These are phyloP conservation scores for Clausena lansium DNA, from an alignment of 345 rosid species.

Conservation along the genomic window DNA sequence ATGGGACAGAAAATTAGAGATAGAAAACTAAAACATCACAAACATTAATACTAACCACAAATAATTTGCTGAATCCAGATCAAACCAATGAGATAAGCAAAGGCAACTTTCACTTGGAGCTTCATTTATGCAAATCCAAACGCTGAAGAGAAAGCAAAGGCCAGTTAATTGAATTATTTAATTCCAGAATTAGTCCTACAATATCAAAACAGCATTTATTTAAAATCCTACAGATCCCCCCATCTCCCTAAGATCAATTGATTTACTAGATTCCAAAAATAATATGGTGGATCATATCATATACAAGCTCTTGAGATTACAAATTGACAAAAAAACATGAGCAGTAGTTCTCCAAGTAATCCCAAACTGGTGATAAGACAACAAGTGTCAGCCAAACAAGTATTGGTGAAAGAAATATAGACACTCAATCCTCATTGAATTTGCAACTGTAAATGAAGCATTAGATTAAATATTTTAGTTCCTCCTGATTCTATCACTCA, in stretches of 20 bases:
- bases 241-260: slow-evolving; percentile 5
- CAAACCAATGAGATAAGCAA: slow-evolving; percentile 44
- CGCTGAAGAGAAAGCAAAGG: slow-evolving; percentile 22
- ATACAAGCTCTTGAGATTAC: slow-evolving; percentile 3
- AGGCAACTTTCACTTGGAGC: slow-evolving; percentile 40
- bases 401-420: neutral
- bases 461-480: neutral
- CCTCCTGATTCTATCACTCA: neutral
- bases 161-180: slow-evolving; percentile 15
- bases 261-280: slow-evolving; percentile 10
- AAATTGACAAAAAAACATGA: slow-evolving; percentile 7
- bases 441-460: neutral
- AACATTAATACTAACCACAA: slow-evolving; percentile 57
- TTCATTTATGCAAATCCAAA: slow-evolving; percentile 45
- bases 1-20: neutral
- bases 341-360: neutral
- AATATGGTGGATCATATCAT: neutral
- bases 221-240: neutral
- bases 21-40: neutral
- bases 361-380: neutral
- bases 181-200: slow-evolving; percentile 13
- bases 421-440: neutral
- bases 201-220: neutral
- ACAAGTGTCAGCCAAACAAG: neutral
- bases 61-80: slow-evolving; percentile 54